Conservation (phyloP, 2,329 filamentous ascomycete species). For the Aotearoamyces nothofagi region DNA sequence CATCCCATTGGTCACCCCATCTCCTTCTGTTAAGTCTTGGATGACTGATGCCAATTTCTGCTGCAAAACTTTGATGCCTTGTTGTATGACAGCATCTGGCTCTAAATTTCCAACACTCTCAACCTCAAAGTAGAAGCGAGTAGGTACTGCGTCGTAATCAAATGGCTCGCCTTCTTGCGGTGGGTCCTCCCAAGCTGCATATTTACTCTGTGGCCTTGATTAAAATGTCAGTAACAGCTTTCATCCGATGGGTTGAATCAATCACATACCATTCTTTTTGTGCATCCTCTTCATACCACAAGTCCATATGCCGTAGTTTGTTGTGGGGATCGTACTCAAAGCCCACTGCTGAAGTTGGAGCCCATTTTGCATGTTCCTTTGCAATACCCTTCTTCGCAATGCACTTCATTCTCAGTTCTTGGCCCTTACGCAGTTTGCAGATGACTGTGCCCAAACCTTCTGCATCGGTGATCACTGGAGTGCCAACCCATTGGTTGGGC, state of each 20-base stretch:
- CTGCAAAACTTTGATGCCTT: slow-evolving; percentile 79
- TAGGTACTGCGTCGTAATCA: slow-evolving; percentile 76
- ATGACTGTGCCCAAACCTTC: slow-evolving; percentile 74
- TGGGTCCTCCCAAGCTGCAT: slow-evolving; percentile 66
- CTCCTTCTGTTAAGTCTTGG: slow-evolving; percentile 41
- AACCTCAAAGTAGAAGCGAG: slow-evolving; percentile 84
- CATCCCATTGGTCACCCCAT: slow-evolving; percentile 35
- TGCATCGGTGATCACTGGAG: slow-evolving; percentile 70
- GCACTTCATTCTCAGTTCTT: slow-evolving; percentile 81
- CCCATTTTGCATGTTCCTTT: slow-evolving; percentile 98
- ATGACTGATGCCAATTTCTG: slow-evolving; percentile 78
- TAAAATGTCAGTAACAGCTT: slow-evolving; percentile 11
- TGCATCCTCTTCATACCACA: slow-evolving; percentile 87
- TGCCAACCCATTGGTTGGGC: slow-evolving; percentile 60
- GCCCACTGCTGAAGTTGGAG: slow-evolving; percentile 77
- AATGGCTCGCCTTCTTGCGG: slow-evolving; percentile 73
- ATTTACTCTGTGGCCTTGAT: slow-evolving; percentile 64
- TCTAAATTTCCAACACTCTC: slow-evolving; percentile 80
- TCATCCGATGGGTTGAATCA: background rate
- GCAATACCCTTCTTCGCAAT: slow-evolving; percentile 97
- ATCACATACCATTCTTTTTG: slow-evolving; percentile 65
- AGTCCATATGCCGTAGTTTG: slow-evolving; percentile 78
- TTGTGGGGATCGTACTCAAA: slow-evolving; percentile 99
- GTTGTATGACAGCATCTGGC: slow-evolving; percentile 76
- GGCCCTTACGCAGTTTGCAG: slow-evolving; percentile 75